Percentiles rank a stretch among this genome's conserved stretches.
phyloP scores from a whole-genome alignment of 2,329 filamentous ascomycete genomes.

The Trichoderma sp. region DNA sequence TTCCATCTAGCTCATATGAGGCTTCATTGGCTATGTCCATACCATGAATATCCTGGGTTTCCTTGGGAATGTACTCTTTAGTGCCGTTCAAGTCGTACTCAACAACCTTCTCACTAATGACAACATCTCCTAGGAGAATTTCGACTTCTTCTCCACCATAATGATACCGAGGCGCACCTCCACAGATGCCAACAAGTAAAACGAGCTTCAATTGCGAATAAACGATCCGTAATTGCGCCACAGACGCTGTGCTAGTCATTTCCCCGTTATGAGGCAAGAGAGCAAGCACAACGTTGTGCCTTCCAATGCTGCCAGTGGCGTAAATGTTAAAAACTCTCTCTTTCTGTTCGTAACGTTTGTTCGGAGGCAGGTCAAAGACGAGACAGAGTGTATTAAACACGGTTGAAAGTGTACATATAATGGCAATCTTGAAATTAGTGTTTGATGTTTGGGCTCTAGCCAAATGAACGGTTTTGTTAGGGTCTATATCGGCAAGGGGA shows the following conservation, averaged over 20 bases:
- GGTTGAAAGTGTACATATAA: background rate
- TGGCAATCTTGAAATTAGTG: background rate
- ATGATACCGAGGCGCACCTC: no score
- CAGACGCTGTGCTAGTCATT: background rate
- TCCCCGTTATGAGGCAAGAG: accelerated
- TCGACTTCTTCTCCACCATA: no score
- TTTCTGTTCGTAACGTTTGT: no score
- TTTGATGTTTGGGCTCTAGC: no score
- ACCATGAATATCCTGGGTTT: no score
- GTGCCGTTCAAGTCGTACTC: background rate
- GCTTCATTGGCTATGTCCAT: no score
- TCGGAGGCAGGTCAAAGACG: background rate
- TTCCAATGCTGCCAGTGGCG: background rate
- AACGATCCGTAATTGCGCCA: no score
- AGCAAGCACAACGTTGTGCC: background rate
- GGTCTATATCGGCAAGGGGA: constrained; percentile 48
- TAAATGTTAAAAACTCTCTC: no score
- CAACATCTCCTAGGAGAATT: background rate
- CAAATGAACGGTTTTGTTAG: background rate
- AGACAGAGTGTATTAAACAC: background rate
- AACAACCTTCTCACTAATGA: background rate
- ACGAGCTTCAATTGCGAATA: background rate
- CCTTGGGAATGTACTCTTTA: no score
- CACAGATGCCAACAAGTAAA: background rate
- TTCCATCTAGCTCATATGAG: no score